These are phyloP conservation scores for Aphanomyces euteiches DNA, from an alignment of 352 stramenopile genomes.

Conservation along the genomic window DNA sequence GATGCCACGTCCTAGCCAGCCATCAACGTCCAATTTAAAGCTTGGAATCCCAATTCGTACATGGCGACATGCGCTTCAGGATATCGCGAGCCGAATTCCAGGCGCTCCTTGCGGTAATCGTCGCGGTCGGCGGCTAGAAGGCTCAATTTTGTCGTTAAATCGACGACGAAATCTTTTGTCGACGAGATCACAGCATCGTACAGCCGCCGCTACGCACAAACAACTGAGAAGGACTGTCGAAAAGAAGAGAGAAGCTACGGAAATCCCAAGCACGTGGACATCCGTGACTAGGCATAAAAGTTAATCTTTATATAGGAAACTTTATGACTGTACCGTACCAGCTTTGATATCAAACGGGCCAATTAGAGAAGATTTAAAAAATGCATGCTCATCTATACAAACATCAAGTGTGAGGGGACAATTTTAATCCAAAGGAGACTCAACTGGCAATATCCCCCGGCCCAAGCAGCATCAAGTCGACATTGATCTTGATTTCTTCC, in stretches of 20 bases:
- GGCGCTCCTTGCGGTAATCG: slow-evolving; percentile 68
- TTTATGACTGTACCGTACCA: not conserved
- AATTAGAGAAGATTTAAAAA: slow-evolving; percentile 49
- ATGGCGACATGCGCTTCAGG: slow-evolving; percentile 66
- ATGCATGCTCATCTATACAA: slow-evolving; percentile 47
- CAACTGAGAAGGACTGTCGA: too few relatives aligned
- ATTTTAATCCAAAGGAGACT: not conserved
- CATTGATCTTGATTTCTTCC: slow-evolving; percentile 61
- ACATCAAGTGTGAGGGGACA: not conserved
- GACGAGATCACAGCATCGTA: slow-evolving; percentile 62
- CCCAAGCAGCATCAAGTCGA: slow-evolving; percentile 59
- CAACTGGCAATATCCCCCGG: slow-evolving; percentile 47
- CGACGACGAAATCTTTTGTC: slow-evolving; percentile 39
- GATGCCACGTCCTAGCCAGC: slow-evolving; percentile 52
- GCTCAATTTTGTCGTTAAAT: slow-evolving; percentile 44
- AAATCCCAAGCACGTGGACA: slow-evolving; percentile 58
- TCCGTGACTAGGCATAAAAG: slow-evolving; percentile 37
- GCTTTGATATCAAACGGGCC: slow-evolving; percentile 66
- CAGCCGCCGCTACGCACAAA: slow-evolving; percentile 25
- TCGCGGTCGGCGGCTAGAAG: slow-evolving; percentile 54
- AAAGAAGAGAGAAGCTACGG: slow-evolving; percentile 32
- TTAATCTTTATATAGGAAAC: not conserved
- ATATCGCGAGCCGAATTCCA: slow-evolving; percentile 61
- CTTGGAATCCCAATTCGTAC: slow-evolving; percentile 34
- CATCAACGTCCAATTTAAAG: not conserved